These are phyloP conservation scores for Phytopythium aichiense DNA, from an alignment of 352 stramenopile genomes.

Conservation along the genomic window DNA sequence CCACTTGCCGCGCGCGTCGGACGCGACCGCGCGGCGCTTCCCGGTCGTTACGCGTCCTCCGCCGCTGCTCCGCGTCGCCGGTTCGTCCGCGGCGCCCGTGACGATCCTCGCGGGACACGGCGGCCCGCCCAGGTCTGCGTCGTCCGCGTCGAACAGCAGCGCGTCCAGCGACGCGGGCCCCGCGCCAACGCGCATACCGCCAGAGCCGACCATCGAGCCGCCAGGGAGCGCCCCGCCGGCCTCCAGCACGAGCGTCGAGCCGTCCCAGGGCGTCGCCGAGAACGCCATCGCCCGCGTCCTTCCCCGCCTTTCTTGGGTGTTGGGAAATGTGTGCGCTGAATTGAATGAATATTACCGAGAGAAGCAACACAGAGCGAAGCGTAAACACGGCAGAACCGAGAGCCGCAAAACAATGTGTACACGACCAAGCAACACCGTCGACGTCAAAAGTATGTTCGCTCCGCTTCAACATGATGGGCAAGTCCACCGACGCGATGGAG, in stretches of 20 bases:
- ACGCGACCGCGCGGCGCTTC: not conserved
- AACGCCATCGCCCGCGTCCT: not conserved
- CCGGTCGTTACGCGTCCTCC: not conserved
- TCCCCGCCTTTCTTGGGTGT: not conserved
- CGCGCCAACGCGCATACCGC: not conserved
- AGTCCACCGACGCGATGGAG: not conserved
- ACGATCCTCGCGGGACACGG: not conserved
- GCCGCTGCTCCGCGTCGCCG: not conserved
- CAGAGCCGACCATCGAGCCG: not conserved
- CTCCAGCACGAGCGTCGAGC: not conserved
- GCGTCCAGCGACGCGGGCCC: not conserved
- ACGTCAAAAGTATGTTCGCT: not conserved
- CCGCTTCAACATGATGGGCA: not conserved
- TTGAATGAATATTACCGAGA: not conserved
- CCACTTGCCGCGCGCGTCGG: not conserved
- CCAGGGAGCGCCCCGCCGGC: not conserved
- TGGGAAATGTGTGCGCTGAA: no score
- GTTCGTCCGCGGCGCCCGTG: not conserved
- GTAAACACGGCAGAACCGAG: not conserved
- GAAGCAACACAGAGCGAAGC: not conserved
- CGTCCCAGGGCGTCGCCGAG: not conserved
- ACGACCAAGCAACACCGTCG: not conserved
- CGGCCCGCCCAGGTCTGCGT: not conserved
- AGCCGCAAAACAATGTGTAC: not conserved
- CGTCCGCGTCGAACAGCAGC: conserved; percentile 4